Conservation (phyloP, 805 yeast species). For the Nakazawaea wickerhamii region DNA sequence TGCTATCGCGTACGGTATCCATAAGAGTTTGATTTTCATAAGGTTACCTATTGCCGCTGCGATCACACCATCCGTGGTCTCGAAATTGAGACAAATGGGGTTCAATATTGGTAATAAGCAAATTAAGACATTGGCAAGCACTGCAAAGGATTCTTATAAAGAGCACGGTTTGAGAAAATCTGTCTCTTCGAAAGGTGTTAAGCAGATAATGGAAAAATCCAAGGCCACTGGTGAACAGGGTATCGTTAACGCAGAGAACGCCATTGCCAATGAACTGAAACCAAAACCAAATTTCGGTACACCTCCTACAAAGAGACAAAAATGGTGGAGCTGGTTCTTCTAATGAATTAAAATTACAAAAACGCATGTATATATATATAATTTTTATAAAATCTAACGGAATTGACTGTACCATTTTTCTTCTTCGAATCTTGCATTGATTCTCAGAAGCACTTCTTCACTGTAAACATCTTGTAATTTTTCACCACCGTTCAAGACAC, state of each 20-base stretch:
- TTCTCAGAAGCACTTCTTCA: slow-evolving; percentile 48
- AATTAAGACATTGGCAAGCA: slow-evolving; percentile 35
- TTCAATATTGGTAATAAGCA: slow-evolving; percentile 61
- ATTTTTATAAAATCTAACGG: slow-evolving; percentile 20
- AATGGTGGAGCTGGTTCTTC: slow-evolving; percentile 59
- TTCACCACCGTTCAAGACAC: slow-evolving; percentile 68
- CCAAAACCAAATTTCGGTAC: slow-evolving; percentile 44
- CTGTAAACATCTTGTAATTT: slow-evolving; percentile 58
- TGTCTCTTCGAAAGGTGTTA: slow-evolving; percentile 20
- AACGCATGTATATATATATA: background rate
- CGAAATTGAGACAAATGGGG: slow-evolving; percentile 65
- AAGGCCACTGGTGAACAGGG: slow-evolving; percentile 5
- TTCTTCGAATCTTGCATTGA: slow-evolving; percentile 62
- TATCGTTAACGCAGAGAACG: slow-evolving; percentile 14
- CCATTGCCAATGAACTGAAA: slow-evolving; percentile 15
- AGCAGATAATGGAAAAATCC: slow-evolving; percentile 17
- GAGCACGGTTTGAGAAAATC: slow-evolving; percentile 23
- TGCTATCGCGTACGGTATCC: slow-evolving; percentile 87
- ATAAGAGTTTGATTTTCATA: slow-evolving; percentile 78
- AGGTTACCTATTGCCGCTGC: slow-evolving; percentile 91
- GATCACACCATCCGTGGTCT: slow-evolving; percentile 76
- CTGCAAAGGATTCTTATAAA: slow-evolving; percentile 22
- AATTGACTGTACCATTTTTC: slow-evolving; percentile 68
- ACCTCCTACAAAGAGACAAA: slow-evolving; percentile 43
- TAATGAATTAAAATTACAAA: slow-evolving; percentile 18